Percentiles rank a stretch among this genome's conserved stretches.
These are phyloP conservation scores for Atkinsonella texensis DNA, from an alignment of 2,329 filamentous ascomycete genomes.

Conservation along the genomic window DNA sequence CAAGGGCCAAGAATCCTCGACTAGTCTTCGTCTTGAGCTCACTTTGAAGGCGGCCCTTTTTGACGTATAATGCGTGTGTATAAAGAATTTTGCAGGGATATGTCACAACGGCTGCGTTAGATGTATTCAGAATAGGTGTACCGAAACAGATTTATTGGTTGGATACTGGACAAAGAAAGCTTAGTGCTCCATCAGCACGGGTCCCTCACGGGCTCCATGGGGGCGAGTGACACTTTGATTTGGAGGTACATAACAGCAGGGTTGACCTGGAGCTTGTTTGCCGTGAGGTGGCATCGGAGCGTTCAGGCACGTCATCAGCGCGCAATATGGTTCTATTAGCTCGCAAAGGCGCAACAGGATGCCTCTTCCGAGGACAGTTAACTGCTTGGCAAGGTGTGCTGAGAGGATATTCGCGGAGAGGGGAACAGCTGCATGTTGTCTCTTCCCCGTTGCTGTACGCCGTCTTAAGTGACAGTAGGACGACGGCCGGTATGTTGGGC, in stretches of 20 bases:
- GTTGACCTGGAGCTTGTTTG: neutral
- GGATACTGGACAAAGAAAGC: neutral
- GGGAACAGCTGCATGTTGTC: too few relatives aligned
- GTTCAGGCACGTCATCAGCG: neutral
- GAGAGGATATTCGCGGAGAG: neutral
- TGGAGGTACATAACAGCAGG: too few relatives aligned
- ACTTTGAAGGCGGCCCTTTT: neutral
- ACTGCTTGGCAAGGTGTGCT: neutral
- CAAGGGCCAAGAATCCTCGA: neutral
- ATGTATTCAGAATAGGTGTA: neutral
- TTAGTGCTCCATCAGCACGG: neutral
- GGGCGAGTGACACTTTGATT: too few relatives aligned
- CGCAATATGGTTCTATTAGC: too few relatives aligned
- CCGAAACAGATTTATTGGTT: neutral
- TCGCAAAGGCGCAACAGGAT: too few relatives aligned
- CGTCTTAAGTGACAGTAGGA: neutral
- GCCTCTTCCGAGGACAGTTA: neutral
- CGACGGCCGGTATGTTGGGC: neutral
- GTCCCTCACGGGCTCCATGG: neutral
- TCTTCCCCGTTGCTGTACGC: too few relatives aligned
- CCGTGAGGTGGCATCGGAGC: neutral
- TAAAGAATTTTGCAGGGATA: neutral
- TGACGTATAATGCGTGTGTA: neutral
- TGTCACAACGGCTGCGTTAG: neutral
- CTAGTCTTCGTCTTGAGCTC: neutral